phyloP scores from a whole-genome alignment of 2,329 filamentous ascomycete genomes.

The Pseudogymnoascus sp. region DNA sequence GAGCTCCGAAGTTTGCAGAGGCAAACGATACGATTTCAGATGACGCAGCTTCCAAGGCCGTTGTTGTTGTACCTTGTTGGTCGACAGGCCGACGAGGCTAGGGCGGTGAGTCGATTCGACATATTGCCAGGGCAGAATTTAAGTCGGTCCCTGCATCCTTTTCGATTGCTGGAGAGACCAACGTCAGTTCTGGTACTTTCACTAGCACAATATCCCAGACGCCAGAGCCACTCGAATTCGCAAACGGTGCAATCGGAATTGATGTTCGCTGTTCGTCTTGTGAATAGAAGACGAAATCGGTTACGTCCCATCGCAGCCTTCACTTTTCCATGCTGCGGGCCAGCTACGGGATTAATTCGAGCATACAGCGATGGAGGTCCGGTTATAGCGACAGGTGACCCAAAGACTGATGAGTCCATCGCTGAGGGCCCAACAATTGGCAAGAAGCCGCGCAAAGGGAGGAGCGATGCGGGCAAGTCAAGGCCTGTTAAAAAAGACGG shows the following conservation, averaged over 20 bases:
- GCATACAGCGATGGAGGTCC: constrained; percentile 5
- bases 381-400: neutral
- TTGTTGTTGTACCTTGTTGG: constrained; percentile 4
- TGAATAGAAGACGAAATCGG: neutral
- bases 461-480: neutral
- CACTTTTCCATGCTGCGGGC: neutral
- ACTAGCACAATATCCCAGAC: neutral
- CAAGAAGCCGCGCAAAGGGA: neutral
- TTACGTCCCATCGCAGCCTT: neutral
- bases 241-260: constrained; percentile 1
- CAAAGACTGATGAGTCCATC: neutral
- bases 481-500: neutral
- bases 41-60: neutral
- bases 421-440: neutral
- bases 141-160: constrained; percentile 1
- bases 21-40: constrained; percentile 1
- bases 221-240: neutral
- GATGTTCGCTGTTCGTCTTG: constrained; percentile 1
- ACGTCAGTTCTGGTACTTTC: neutral
- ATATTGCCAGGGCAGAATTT: neutral
- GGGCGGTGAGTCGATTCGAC: constrained; percentile 1
- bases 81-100: constrained; percentile 9
- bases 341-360: constrained; percentile 1
- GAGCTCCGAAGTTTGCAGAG: neutral
- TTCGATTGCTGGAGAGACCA: neutral